Evolutionary conservation across 345 rosid species (phyloP).

Genomic region (Fremontodendron californicum): DNA sequence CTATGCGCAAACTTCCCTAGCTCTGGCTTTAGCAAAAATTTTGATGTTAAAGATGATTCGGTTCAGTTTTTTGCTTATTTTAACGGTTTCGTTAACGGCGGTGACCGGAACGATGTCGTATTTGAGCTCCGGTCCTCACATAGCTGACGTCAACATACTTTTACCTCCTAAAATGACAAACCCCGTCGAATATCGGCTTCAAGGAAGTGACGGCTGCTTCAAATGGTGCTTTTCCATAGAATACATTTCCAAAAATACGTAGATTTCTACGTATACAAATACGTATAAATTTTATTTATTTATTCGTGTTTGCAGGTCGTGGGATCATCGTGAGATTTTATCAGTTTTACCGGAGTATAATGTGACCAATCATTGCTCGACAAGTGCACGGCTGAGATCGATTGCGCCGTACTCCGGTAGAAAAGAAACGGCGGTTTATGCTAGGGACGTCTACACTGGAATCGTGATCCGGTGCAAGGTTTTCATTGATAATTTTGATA

Average conservation of each 20-base stretch:
- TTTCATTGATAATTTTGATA: constrained; percentile 79
- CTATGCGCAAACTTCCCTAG: background rate
- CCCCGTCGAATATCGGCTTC: constrained; percentile 89
- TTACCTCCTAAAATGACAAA: constrained; percentile 89
- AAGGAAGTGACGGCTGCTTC: constrained; percentile 97
- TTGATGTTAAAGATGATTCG: constrained; percentile 34
- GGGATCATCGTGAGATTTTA: constrained; percentile 92
- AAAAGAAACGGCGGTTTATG: constrained; percentile 91
- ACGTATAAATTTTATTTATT: background rate
- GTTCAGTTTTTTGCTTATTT: constrained; percentile 21
- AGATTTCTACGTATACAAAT: background rate
- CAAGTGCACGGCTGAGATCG: constrained; percentile 76
- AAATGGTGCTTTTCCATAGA: constrained; percentile 47
- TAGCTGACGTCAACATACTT: constrained; percentile 83
- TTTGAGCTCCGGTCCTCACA: constrained; percentile 71
- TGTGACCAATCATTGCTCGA: constrained; percentile 68
- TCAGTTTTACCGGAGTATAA: constrained; percentile 87
- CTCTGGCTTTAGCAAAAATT: constrained; percentile 6
- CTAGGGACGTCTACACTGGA: constrained; percentile 74
- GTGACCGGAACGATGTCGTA: constrained; percentile 29
- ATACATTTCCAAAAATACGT: background rate
- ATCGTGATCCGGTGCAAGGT: constrained; percentile 94
- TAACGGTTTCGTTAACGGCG: constrained; percentile 26
- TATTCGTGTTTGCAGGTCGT: constrained; percentile 59
- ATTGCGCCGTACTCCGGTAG: constrained; percentile 69